A percentile compares a stretch with the other conserved stretches of the same genome.
These are phyloP conservation scores for Sporothrix inflata DNA, from an alignment of 2,329 filamentous ascomycete genomes.

Conservation along the genomic window DNA sequence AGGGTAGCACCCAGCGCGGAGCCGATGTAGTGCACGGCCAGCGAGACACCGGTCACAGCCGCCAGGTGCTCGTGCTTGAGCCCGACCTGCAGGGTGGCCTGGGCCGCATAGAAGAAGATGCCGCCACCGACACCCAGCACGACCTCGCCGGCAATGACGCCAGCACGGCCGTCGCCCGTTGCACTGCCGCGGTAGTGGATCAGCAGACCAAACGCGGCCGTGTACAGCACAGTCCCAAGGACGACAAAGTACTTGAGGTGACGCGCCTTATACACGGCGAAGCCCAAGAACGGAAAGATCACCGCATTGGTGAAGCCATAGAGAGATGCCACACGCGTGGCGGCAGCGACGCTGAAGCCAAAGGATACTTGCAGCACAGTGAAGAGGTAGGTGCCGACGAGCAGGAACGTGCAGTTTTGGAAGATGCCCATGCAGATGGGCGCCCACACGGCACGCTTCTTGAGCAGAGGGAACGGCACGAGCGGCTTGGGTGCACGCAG, in stretches of 20 bases:
- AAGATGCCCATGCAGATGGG: neutral
- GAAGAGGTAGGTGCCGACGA: neutral
- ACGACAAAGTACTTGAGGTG: slow-evolving; percentile 4
- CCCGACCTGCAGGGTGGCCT: neutral
- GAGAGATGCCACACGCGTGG: neutral
- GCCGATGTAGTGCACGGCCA: neutral
- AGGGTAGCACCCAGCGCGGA: neutral
- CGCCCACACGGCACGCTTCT: neutral
- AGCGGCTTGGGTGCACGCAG: neutral
- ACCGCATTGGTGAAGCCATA: neutral
- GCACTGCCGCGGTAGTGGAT: neutral
- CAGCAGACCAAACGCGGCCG: neutral
- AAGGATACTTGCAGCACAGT: neutral
- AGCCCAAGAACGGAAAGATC: neutral
- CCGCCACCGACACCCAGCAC: neutral
- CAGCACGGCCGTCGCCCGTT: neutral
- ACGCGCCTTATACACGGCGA: neutral
- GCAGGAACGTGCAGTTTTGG: neutral
- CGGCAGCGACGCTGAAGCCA: neutral
- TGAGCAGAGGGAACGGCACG: neutral
- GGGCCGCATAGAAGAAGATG: neutral
- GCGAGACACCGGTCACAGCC: neutral
- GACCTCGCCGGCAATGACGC: neutral
- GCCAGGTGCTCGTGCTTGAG: slow-evolving; percentile 3
- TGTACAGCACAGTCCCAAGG: neutral